phyloP scores from a whole-genome alignment of 2,329 filamentous ascomycete species.

The Didymella pomorum region DNA sequence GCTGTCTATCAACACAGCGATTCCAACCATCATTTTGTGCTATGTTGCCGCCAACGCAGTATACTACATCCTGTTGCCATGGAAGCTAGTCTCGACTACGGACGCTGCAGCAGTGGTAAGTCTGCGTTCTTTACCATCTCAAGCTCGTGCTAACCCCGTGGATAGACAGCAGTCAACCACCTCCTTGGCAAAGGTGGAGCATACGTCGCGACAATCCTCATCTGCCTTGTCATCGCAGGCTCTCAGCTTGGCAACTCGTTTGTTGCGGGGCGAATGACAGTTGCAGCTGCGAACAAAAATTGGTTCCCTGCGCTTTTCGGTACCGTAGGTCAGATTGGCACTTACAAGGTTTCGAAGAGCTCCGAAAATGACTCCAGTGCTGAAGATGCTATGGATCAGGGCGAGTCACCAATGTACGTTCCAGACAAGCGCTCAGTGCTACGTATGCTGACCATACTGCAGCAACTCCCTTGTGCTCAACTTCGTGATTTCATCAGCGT shows the following conservation, averaged over 20 bases:
- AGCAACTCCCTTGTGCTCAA: constrained; percentile 48
- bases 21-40: constrained; percentile 67
- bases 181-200: constrained; percentile 61
- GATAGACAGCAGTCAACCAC: constrained; percentile 51
- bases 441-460: background rate
- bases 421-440: too few relatives aligned
- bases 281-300: constrained; percentile 59
- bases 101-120: constrained; percentile 70
- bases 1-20: constrained; percentile 67
- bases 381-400: constrained; percentile 41
- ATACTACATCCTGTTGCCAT: constrained; percentile 70
- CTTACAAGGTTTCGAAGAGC: constrained; percentile 31
- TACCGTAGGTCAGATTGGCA: constrained; percentile 43
- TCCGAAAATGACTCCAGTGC: constrained; percentile 16
- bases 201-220: constrained; percentile 63
- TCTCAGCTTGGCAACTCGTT: constrained; percentile 70
- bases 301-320: constrained; percentile 43
- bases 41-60: constrained; percentile 68
- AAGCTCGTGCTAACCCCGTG: background rate
- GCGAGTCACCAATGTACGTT: constrained; percentile 47
- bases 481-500: constrained; percentile 58
- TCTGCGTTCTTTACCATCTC: constrained; percentile 4
- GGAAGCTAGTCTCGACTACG: constrained; percentile 65
- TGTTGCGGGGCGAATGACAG: constrained; percentile 69
- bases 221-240: constrained; percentile 69